Conservation (phyloP, 768 basidiomycete species). For the Auriscalpium orientale region DNA sequence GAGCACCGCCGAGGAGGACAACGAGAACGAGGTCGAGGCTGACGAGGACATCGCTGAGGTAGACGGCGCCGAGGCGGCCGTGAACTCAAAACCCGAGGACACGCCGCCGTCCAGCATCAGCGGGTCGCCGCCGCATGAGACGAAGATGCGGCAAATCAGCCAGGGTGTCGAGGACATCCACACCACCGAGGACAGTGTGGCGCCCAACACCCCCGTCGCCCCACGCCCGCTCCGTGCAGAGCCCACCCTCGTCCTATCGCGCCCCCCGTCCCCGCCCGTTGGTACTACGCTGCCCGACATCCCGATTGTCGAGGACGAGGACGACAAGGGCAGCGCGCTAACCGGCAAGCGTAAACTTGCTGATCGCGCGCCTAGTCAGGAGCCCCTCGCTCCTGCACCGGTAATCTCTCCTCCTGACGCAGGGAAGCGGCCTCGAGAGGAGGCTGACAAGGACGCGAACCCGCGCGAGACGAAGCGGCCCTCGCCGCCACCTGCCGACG, state of each 20-base stretch:
- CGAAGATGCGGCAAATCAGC: conserved; percentile 72
- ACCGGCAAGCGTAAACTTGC: conserved; percentile 57
- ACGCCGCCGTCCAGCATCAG: conserved; percentile 26
- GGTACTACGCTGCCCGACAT: conserved; percentile 3
- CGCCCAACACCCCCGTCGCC: conserved; percentile 2
- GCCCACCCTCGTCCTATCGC: conserved; percentile 1
- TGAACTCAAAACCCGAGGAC: conserved; percentile 27
- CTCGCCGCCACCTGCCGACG: conserved; percentile 60
- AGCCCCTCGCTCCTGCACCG: conserved; percentile 11
- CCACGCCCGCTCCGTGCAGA: neutral
- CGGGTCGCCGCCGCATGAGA: conserved; percentile 65
- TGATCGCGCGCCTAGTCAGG: conserved; percentile 60
- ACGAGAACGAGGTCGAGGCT: conserved; percentile 45
- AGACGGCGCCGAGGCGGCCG: conserved; percentile 25
- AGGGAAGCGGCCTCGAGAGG: conserved; percentile 48
- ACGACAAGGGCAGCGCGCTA: conserved; percentile 39
- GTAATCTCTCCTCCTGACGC: neutral
- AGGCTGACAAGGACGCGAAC: conserved; percentile 54
- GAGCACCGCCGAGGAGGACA: conserved; percentile 40
- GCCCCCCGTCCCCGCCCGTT: neutral
- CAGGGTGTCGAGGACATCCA: conserved; percentile 72
- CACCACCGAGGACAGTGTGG: conserved; percentile 35
- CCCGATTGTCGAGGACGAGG: conserved; percentile 25
- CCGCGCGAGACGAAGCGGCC: conserved; percentile 40
- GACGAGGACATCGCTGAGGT: conserved; percentile 38